phyloP scores from a whole-genome alignment of 345 rosid species.

The Citrus trifoliata region DNA sequence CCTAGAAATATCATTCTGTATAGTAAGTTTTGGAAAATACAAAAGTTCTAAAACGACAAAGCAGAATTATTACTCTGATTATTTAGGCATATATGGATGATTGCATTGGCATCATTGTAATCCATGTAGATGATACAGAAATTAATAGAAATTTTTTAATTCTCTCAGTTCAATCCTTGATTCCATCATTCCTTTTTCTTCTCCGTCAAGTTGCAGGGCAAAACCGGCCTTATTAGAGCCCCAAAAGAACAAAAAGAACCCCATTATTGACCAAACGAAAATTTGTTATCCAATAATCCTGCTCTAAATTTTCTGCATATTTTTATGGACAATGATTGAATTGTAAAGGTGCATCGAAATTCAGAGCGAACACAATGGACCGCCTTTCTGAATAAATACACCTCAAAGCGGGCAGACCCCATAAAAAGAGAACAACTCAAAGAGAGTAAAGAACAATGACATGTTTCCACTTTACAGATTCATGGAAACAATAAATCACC shows the following conservation, averaged over 20 bases:
- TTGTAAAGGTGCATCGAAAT: neutral
- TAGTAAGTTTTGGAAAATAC: constrained; percentile 23
- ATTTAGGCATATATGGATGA: constrained; percentile 6
- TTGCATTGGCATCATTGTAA: constrained; percentile 7
- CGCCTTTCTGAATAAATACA: neutral
- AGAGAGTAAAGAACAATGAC: constrained; percentile 15
- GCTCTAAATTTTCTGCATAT: neutral
- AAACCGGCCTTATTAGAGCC: neutral
- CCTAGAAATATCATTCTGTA: neutral
- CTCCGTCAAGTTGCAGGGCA: neutral
- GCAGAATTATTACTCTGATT: constrained; percentile 1
- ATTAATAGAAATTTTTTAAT: constrained; percentile 1
- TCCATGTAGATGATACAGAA: neutral
- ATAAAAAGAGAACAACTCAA: neutral
- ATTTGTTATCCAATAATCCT: neutral
- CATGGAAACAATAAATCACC: constrained; percentile 1
- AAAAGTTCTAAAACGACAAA: constrained; percentile 10
- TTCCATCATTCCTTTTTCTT: neutral
- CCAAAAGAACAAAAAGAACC: neutral
- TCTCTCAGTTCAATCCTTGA: neutral
- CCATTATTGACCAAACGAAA: neutral
- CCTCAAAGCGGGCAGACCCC: neutral
- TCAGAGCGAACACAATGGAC: neutral
- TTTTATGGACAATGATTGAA: neutral
- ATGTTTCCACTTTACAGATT: constrained; percentile 19